These are phyloP conservation scores for Coprinopsis marcescibilis DNA, from an alignment of 768 basidiomycete genomes.

Conservation along the genomic window DNA sequence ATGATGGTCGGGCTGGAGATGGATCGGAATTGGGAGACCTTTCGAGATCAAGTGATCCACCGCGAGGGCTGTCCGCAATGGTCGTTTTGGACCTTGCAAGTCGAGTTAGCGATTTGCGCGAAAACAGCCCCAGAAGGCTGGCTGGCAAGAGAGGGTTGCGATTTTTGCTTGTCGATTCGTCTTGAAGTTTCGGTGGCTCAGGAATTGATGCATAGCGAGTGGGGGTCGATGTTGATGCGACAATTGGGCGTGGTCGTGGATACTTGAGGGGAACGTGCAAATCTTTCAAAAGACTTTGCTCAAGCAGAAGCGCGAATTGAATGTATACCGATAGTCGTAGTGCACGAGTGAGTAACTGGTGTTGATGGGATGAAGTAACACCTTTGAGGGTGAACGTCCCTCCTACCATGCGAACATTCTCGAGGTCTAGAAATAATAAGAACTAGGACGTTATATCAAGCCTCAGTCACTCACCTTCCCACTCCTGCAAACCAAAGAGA, in stretches of 20 bases:
- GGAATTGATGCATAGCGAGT: not conserved
- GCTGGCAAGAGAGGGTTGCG: slow-evolving; percentile 31
- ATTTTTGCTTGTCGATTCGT: slow-evolving; percentile 14
- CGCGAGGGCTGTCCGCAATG: slow-evolving; percentile 21
- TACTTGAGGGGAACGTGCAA: slow-evolving; percentile 43
- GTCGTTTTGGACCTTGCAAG: slow-evolving; percentile 20
- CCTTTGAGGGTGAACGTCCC: slow-evolving; percentile 57
- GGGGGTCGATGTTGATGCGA: slow-evolving; percentile 22
- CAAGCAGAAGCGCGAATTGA: slow-evolving; percentile 54
- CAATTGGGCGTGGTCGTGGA: slow-evolving; percentile 26
- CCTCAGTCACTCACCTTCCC: slow-evolving; percentile 33
- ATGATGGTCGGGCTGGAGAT: slow-evolving; percentile 23
- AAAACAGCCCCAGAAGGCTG: slow-evolving; percentile 38
- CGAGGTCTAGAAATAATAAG: not conserved
- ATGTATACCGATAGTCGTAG: slow-evolving; percentile 49
- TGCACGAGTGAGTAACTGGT: slow-evolving; percentile 37
- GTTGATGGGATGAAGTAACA: slow-evolving; percentile 34
- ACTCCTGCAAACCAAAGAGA: slow-evolving; percentile 46
- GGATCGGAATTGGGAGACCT: slow-evolving; percentile 14
- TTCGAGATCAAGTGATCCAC: slow-evolving; percentile 36
- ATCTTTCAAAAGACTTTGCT: slow-evolving; percentile 51
- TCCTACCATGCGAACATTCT: slow-evolving; percentile 38
- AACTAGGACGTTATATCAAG: not conserved
- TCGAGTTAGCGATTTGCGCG: slow-evolving; percentile 18
- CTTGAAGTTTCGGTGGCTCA: not conserved